Base-by-base conservation (phyloP, 2,329 filamentous ascomycete species). In the Stagonosporopsis cucurbitacearum region DNA sequence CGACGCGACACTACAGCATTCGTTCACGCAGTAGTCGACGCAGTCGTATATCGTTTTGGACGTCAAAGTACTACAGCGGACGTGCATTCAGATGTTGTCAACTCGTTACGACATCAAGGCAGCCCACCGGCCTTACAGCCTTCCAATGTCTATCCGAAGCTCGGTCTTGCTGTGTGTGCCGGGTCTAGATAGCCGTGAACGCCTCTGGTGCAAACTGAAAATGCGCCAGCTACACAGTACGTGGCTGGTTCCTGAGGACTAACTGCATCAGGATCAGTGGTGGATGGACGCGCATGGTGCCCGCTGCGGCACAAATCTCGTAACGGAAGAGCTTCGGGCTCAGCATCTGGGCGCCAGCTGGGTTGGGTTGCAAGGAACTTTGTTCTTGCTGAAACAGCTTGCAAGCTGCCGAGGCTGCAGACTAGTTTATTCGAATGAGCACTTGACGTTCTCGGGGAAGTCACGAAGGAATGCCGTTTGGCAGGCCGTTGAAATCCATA, bases 371-470 rank as follows among this genome's bases (percentile, higher is more conserved):
- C 53, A 51, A 26, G 47, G 47, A 43, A 42, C 37, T 32, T 39
- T 35, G 36, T 47, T 47, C 46, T 47, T 32, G 23, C 23, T 56
- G 42, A 56, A 56, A 56, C 48, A 5, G 23, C 12, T 26, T 25
- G 7, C 30, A n/a, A 43, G 41, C 23, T 32, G 11, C 32, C 25
- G 20, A 39, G 23, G 17, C 23, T 32, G 8, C 19, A 20, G 2
- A 15, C 33, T 33, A 40, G 35, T 8, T 19, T 42, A 37, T 25
- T n/a, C 36, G 42, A 37, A 55, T 42, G 19, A 47, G 17, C 6
- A 20, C 8, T 5, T 20, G 15, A 22, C 12, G 2, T 46, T 11
- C 33, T 35, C 6, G 19, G 12, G 8, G 23, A 19, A 32, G 25
- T 35, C 4, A 28, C 32, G 7, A 36, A 45, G 33, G 22, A 12